Base-by-base conservation (phyloP, 805 yeast genomes). In the Debaryomyces prosopidis region DNA sequence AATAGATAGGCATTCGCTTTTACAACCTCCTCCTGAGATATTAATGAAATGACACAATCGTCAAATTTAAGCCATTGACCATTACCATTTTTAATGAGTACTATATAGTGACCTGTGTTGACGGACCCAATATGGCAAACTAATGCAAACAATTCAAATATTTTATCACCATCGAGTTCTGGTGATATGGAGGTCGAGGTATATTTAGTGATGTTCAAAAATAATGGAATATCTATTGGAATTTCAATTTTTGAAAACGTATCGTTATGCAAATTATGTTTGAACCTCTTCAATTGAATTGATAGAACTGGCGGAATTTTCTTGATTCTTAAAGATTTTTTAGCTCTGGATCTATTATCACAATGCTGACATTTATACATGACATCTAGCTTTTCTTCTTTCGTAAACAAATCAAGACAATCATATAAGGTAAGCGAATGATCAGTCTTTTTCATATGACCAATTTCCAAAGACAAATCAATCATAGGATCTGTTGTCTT, bases 81-180 rank as follows among this genome's bases (percentile, higher is more conserved):
- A 35, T 80, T 77, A n/a, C 79, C 71, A 44, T 75, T 79, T 60
- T 91, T 92, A 49, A 88, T 79, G 56, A 84, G 76, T 14, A 94
- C 85, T 11, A 91, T 78, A 62, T 94, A 94, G 64, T 94, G 99
- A 9, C 99, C 99, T 1, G 97, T 94, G 61, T 89, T 89, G 5
- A 92, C 94, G 15, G 92, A 84, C 1, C 99, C 99, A 28, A 82
- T 83, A 63, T 94, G 99, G 55, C 89, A 82, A 8, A 94, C 85
- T 27, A 91, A 80, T 1, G 92, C 96, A 65, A 84, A 89, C 35
- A 94, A 74, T 65, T 92, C 97, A 65, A 87, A 92, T 1, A 81
- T 65, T 43, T 73, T 66, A 26, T 75, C 54, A 9, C 53, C 55
- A 27, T 58, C 67, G 15, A 66, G 58, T 30, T 33, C 32, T 7